These are phyloP conservation scores for Agroathelia rolfsii DNA, from an alignment of 1,284 basidiomycete genomes.

Conservation along the genomic window DNA sequence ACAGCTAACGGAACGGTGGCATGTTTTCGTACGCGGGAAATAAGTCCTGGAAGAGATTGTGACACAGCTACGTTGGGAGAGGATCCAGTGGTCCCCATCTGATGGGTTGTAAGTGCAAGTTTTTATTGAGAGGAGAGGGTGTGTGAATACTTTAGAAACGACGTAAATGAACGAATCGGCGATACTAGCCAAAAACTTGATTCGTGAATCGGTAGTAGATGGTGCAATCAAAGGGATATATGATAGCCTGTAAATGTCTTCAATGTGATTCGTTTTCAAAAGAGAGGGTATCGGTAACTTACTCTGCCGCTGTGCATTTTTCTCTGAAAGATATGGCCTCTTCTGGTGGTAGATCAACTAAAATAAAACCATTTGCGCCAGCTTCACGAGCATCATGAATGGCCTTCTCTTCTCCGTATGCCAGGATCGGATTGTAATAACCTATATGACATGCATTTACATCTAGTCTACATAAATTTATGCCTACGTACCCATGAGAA, in stretches of 20 bases:
- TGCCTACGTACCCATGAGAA: conserved; percentile 80
- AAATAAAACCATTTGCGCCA: conserved; percentile 95
- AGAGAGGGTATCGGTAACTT: conserved; percentile 21
- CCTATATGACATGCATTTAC: conserved; percentile 35
- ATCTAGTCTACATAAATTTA: neutral
- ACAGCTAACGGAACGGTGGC: conserved; percentile 84
- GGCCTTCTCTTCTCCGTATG: conserved; percentile 91
- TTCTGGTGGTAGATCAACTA: conserved; percentile 96
- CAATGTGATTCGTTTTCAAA: conserved; percentile 4
- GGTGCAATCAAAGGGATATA: conserved; percentile 96
- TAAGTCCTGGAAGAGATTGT: conserved; percentile 67
- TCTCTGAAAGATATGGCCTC: conserved; percentile 87
- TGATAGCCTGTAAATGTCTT: conserved; percentile 55
- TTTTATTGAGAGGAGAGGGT: conserved; percentile 2
- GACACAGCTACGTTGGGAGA: conserved; percentile 69
- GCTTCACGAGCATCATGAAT: conserved; percentile 82
- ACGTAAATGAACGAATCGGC: conserved; percentile 98
- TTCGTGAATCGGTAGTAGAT: conserved; percentile 79
- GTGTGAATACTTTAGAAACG: conserved; percentile 68
- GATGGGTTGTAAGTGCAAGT: conserved; percentile 4
- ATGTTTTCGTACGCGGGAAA: conserved; percentile 63
- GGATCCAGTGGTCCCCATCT: conserved; percentile 99
- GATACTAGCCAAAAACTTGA: conserved; percentile 86
- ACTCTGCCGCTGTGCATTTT: conserved; percentile 79
- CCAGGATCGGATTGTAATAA: conserved; percentile 93